These are phyloP conservation scores for Coniosporium apollinis DNA, from an alignment of 495 filamentous ascomycete genomes.

Conservation along the genomic window DNA sequence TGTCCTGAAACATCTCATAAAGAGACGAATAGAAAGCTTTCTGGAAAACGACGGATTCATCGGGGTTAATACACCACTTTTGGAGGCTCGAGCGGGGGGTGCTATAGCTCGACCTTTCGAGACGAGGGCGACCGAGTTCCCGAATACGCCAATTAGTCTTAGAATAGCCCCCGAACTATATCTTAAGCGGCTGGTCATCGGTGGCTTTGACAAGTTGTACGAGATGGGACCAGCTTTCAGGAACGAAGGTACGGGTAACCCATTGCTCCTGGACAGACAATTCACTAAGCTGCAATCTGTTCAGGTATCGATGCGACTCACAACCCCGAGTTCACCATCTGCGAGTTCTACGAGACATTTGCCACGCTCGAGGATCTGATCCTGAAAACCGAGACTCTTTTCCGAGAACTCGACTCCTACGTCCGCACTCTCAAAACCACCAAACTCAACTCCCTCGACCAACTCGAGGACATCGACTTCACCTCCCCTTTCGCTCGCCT, in stretches of 20 bases:
- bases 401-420: constrained; percentile 23
- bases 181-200: constrained; percentile 82
- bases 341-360: constrained; percentile 89
- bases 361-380: constrained; percentile 65
- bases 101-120: constrained; percentile 74
- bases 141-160: constrained; percentile 49
- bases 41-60: constrained; percentile 54
- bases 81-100: constrained; percentile 59
- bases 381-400: constrained; percentile 41
- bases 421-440: constrained; percentile 32
- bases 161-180: constrained; percentile 88
- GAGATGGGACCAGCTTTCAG: constrained; percentile 89
- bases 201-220: constrained; percentile 77
- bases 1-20: constrained; percentile 54
- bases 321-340: constrained; percentile 93
- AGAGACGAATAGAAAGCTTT: constrained; percentile 56
- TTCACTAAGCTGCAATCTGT: background rate
- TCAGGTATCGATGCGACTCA: constrained; percentile 69
- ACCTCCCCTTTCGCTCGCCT: constrained; percentile 44
- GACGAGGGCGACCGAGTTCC: constrained; percentile 55
- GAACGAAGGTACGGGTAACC: constrained; percentile 53
- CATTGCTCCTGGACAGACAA: background rate
- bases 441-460: constrained; percentile 30
- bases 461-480: constrained; percentile 41
- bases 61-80: constrained; percentile 80